phyloP scores from a whole-genome alignment of 441 rosid species.

The Syzygium malaccense region DNA sequence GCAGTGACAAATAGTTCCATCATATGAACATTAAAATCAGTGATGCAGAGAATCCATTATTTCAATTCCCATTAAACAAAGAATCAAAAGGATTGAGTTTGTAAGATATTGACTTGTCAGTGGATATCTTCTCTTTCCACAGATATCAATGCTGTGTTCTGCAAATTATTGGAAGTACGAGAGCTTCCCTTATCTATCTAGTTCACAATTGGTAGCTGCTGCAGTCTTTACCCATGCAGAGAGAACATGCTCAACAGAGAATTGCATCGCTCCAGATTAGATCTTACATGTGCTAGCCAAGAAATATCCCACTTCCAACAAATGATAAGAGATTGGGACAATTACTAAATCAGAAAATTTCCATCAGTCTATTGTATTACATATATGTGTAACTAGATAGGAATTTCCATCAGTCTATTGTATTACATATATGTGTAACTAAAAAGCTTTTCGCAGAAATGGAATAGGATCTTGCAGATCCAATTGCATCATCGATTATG shows the following conservation, averaged over 20 bases:
- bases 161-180: neutral
- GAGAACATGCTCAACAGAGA: neutral
- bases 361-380: neutral
- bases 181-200: neutral
- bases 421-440: neutral
- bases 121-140: neutral
- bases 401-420: neutral
- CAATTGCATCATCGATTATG: neutral
- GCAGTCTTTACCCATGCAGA: neutral
- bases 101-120: neutral
- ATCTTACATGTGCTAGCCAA: neutral
- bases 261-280: neutral
- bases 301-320: neutral
- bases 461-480: neutral
- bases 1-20: neutral
- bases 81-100: neutral
- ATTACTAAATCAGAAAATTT: neutral
- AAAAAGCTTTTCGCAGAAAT: neutral
- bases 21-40: neutral
- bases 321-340: neutral
- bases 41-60: neutral
- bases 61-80: neutral
- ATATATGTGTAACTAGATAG: neutral
- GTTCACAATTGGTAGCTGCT: neutral
- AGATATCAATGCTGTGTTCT: neutral